Evolutionary conservation across 805 yeast species (phyloP).

Genomic region (Candida vaughaniae): DNA sequence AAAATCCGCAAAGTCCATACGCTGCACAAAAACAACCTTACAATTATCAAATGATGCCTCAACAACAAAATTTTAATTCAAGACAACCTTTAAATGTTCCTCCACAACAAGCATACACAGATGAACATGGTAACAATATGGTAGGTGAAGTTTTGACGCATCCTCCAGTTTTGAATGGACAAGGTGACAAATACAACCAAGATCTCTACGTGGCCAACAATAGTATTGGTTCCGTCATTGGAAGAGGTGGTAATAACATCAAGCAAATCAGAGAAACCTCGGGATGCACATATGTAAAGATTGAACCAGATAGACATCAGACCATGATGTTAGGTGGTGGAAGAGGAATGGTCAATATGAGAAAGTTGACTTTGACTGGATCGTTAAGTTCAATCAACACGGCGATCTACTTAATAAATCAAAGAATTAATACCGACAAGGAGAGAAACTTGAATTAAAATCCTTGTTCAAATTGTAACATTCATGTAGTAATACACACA

Average conservation of each 20-base stretch:
- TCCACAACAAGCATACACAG: conserved; percentile 37
- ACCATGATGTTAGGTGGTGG: conserved; percentile 45
- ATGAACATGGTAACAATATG: conserved; percentile 44
- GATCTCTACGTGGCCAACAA: conserved; percentile 74
- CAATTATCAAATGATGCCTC: conserved; percentile 6
- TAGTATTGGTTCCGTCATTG: conserved; percentile 81
- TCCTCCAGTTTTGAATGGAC: conserved; percentile 33
- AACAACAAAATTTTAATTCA: conserved; percentile 7
- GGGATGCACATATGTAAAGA: conserved; percentile 69
- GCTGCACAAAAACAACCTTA: conserved; percentile 20
- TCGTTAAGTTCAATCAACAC: conserved; percentile 64
- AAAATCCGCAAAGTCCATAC: conserved; percentile 7
- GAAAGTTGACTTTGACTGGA: conserved; percentile 70
- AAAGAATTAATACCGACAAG: conserved; percentile 67
- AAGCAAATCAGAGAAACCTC: conserved; percentile 73
- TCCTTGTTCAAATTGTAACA: neutral
- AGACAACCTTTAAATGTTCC: conserved; percentile 26
- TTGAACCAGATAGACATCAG: conserved; percentile 61
- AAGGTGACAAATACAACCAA: conserved; percentile 57
- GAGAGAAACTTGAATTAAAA: conserved; percentile 36
- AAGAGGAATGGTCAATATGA: conserved; percentile 41
- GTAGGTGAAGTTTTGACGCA: conserved; percentile 44
- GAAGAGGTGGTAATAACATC: conserved; percentile 81
- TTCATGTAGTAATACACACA: too few relatives aligned
- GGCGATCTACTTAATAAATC: conserved; percentile 70